Evolutionary conservation across 306 rosid genomes (phyloP).

Genomic region (Cicer judaicum): DNA sequence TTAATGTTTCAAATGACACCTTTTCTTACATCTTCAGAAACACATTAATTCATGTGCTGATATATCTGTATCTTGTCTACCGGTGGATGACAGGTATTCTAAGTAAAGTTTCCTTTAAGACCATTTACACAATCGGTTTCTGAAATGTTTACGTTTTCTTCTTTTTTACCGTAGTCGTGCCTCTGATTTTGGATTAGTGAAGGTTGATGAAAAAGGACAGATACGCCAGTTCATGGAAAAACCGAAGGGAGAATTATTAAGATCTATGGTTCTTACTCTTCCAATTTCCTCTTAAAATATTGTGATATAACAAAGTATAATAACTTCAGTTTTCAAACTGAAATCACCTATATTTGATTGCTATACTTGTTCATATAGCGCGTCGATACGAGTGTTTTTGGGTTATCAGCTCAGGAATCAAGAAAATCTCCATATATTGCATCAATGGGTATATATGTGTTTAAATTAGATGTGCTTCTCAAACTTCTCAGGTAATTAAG

Average conservation of each 20-base stretch:
- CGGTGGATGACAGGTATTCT: conserved; percentile 58
- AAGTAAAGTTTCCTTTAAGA: conserved; percentile 32
- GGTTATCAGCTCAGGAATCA: conserved; percentile 57
- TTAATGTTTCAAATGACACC: conserved; percentile 36
- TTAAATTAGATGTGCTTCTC: conserved; percentile 55
- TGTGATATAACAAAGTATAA: conserved; percentile 13
- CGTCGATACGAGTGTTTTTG: conserved; percentile 57
- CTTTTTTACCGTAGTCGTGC: conserved; percentile 49
- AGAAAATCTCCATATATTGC: conserved; percentile 57
- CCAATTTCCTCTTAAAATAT: conserved; percentile 32
- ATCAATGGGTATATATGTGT: conserved; percentile 62
- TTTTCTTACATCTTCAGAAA: conserved; percentile 49
- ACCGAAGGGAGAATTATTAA: conserved; percentile 55
- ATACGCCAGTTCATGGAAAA: conserved; percentile 56
- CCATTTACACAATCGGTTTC: not conserved
- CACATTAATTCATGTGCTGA: conserved; percentile 56
- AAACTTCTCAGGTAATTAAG: conserved; percentile 58
- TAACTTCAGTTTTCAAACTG: conserved; percentile 23
- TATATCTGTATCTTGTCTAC: conserved; percentile 58
- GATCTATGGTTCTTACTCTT: conserved; percentile 60
- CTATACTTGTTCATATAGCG: conserved; percentile 48
- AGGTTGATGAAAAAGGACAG: conserved; percentile 59
- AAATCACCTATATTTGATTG: conserved; percentile 39
- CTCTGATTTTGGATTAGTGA: conserved; percentile 58
- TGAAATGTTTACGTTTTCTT: conserved; percentile 25